A percentile compares a stretch with the other conserved stretches of the same genome.
Evolutionary conservation across 2,329 filamentous ascomycete genomes (phyloP).

Genomic region (Cladosporium sp.): DNA sequence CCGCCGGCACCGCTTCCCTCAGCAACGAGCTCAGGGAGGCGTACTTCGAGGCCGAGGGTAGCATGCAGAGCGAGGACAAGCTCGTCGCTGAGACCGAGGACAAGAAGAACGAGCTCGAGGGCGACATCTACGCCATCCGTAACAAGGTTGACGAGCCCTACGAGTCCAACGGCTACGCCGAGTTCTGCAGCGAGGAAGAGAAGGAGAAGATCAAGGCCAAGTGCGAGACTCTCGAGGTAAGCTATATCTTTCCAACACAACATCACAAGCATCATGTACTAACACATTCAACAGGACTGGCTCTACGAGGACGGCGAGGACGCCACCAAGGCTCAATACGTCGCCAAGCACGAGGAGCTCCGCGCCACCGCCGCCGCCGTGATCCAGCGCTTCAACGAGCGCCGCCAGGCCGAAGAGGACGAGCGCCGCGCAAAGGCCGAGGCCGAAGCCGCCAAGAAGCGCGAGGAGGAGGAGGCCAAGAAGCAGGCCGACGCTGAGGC

Average conservation of each 20-base stretch:
- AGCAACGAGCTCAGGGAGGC: constrained; percentile 62
- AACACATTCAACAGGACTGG: constrained; percentile 67
- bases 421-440: constrained; percentile 64
- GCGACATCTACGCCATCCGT: constrained; percentile 93
- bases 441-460: constrained; percentile 57
- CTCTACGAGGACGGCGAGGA: constrained; percentile 97
- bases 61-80: constrained; percentile 98
- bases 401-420: constrained; percentile 80
- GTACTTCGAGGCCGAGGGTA: constrained; percentile 74
- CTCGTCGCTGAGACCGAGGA: constrained; percentile 96
- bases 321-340: constrained; percentile 85
- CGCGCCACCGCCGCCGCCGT: constrained; percentile 85
- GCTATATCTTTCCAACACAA: constrained; percentile 28
- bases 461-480: constrained; percentile 58
- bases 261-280: background rate
- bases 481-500: constrained; percentile 47
- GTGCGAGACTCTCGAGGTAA: constrained; percentile 80
- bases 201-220: constrained; percentile 80
- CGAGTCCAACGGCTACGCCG: constrained; percentile 46
- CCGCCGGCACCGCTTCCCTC: constrained; percentile 74
- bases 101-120: constrained; percentile 99
- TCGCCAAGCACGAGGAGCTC: constrained; percentile 94
- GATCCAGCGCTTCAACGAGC: constrained; percentile 91
- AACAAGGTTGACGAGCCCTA: constrained; percentile 93
- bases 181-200: constrained; percentile 87